Percentiles rank a stretch among this genome's conserved stretches.
phyloP scores from a whole-genome alignment of 495 filamentous ascomycete species.

The Talaromyces trachyspermus region DNA sequence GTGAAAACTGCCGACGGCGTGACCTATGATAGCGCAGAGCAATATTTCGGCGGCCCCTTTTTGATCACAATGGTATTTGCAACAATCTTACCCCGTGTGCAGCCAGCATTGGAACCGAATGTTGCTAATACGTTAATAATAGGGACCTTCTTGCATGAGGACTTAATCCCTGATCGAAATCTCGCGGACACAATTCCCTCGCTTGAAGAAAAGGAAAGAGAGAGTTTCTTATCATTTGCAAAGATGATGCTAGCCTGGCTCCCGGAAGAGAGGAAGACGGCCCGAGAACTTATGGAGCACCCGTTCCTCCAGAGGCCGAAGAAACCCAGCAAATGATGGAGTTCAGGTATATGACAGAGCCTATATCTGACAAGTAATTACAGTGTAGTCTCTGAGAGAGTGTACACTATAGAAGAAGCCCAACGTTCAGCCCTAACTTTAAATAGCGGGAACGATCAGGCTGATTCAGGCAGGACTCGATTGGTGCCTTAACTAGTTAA shows the following conservation, averaged over 20 bases:
- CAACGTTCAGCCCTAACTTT: too few species aligned
- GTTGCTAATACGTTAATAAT: too few species aligned
- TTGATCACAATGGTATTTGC: background rate
- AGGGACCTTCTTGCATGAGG: slow-evolving; percentile 17
- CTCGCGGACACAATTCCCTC: slow-evolving; percentile 11
- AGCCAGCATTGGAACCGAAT: too few species aligned
- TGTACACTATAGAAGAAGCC: too few species aligned
- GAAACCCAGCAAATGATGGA: too few species aligned
- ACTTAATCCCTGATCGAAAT: slow-evolving; percentile 14
- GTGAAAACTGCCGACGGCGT: slow-evolving; percentile 9
- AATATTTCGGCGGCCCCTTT: slow-evolving; percentile 14
- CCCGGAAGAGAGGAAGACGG: background rate
- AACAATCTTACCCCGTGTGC: background rate
- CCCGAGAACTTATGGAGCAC: background rate
- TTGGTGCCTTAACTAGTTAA: too few species aligned
- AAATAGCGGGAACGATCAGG: too few species aligned
- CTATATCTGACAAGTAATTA: too few species aligned
- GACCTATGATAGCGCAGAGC: slow-evolving; percentile 8
- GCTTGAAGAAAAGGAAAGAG: slow-evolving; percentile 17
- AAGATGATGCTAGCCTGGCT: slow-evolving; percentile 10
- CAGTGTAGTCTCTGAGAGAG: too few species aligned
- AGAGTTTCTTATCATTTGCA: slow-evolving; percentile 21
- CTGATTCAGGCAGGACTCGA: too few species aligned
- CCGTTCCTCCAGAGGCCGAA: too few species aligned
- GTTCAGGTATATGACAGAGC: too few species aligned